These are phyloP conservation scores for Ambispora gerdemannii DNA, from an alignment of 192 early-diverging fungal genomes.

Conservation along the genomic window DNA sequence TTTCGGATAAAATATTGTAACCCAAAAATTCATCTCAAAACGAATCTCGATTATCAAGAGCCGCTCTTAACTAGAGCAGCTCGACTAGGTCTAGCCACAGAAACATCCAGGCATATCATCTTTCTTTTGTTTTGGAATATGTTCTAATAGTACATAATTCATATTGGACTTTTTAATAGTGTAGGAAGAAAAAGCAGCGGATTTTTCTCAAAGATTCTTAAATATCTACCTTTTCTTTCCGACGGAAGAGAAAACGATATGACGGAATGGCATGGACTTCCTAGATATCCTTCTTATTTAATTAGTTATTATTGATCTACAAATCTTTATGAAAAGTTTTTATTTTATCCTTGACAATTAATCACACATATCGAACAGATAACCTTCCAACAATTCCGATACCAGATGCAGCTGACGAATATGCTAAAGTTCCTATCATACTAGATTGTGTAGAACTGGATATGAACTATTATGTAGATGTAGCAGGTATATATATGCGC, in stretches of 20 bases:
- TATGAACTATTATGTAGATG: constrained; percentile 64
- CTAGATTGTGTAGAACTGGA: constrained; percentile 56
- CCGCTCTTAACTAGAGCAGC: background rate
- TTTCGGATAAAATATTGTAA: constrained; percentile 51
- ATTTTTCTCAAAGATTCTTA: background rate
- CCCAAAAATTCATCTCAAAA: constrained; percentile 50
- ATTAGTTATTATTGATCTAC: background rate
- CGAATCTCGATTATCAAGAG: constrained; percentile 63
- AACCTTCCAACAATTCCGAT: background rate
- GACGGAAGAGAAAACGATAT: constrained; percentile 23
- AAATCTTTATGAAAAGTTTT: background rate
- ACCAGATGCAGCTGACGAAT: constrained; percentile 46
- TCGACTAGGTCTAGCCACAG: background rate
- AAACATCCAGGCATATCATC: background rate
- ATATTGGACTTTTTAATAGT: background rate
- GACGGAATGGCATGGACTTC: constrained; percentile 59
- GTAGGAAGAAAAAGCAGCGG: background rate
- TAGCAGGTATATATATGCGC: constrained; percentile 56
- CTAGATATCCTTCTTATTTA: constrained; percentile 43
- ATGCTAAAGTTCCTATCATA: constrained; percentile 61
- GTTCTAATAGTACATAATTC: background rate
- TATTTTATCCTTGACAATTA: background rate
- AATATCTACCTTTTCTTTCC: constrained; percentile 8
- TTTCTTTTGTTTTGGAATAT: background rate
- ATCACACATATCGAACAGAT: constrained; percentile 33